These are phyloP conservation scores for Termitomyces heimii DNA, from an alignment of 768 basidiomycete genomes.

Conservation along the genomic window DNA sequence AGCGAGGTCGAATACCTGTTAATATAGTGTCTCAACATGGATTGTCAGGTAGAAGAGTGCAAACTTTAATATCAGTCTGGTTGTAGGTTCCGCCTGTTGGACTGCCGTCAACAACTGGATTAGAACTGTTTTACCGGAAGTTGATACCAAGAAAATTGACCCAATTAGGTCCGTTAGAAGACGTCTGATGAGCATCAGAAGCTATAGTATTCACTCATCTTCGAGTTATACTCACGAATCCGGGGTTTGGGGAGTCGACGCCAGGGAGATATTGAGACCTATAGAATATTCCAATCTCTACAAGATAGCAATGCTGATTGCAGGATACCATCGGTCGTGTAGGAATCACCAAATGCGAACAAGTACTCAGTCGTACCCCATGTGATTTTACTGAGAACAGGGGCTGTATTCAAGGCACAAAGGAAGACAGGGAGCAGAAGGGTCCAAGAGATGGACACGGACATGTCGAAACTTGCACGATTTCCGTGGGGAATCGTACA, in stretches of 20 bases:
- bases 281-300: not conserved
- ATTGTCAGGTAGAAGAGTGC: not conserved
- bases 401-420: not conserved
- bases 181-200: constrained; percentile 29
- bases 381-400: constrained; percentile 26
- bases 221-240: constrained; percentile 32
- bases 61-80: constrained; percentile 44
- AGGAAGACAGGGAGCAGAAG: constrained; percentile 1
- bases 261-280: constrained; percentile 58
- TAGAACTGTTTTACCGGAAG: not conserved
- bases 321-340: constrained; percentile 39
- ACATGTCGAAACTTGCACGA: not conserved
- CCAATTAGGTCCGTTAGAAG: constrained; percentile 63
- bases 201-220: not conserved
- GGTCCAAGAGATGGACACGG: not conserved
- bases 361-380: constrained; percentile 52
- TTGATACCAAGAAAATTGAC: constrained; percentile 43
- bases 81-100: constrained; percentile 46
- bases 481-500: not conserved
- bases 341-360: constrained; percentile 61
- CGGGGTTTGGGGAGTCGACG: constrained; percentile 43
- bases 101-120: not conserved
- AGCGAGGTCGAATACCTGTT: constrained; percentile 21
- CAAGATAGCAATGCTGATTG: not conserved
- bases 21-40: not conserved